These are phyloP conservation scores for Iberis amara DNA, from an alignment of 441 rosid genomes.

Conservation along the genomic window DNA sequence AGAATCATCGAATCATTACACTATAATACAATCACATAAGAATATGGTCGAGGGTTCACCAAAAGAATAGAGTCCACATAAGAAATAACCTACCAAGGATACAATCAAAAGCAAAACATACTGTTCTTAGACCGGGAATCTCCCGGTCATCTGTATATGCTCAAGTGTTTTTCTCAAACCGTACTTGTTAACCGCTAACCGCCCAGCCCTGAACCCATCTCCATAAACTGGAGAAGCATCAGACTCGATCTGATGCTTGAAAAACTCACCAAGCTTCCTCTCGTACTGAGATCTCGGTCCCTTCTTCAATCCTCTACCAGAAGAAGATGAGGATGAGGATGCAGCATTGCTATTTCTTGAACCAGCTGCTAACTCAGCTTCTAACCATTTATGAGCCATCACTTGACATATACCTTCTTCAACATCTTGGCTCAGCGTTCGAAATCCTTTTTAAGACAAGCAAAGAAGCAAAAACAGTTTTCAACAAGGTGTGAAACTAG, in stretches of 20 bases:
- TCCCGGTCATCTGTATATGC: constrained; percentile 55
- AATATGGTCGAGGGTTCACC: constrained; percentile 22
- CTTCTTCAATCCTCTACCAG: constrained; percentile 30
- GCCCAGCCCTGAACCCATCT: constrained; percentile 67
- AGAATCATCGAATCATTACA: constrained; percentile 15
- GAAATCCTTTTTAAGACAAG: constrained; percentile 45
- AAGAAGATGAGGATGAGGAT: constrained; percentile 37
- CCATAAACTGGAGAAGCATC: constrained; percentile 72
- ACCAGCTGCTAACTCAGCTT: constrained; percentile 36
- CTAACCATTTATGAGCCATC: constrained; percentile 75
- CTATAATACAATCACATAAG: constrained; percentile 8
- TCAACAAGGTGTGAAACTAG: constrained; percentile 12
- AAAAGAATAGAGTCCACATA: constrained; percentile 22
- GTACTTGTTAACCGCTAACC: constrained; percentile 48
- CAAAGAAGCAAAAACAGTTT: constrained; percentile 12
- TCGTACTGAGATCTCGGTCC: constrained; percentile 46
- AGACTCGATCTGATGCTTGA: constrained; percentile 58
- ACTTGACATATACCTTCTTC: constrained; percentile 91
- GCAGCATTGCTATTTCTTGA: constrained; percentile 31
- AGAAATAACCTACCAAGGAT: constrained; percentile 22
- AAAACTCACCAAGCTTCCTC: constrained; percentile 61
- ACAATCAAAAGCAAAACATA: constrained; percentile 16
- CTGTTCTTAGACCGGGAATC: constrained; percentile 46
- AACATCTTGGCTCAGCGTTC: constrained; percentile 64
- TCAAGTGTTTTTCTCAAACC: constrained; percentile 60